Percentiles rank a stretch among this genome's conserved stretches.
phyloP scores from a whole-genome alignment of 2,329 filamentous ascomycete species.

The Colletotrichum sp. region DNA sequence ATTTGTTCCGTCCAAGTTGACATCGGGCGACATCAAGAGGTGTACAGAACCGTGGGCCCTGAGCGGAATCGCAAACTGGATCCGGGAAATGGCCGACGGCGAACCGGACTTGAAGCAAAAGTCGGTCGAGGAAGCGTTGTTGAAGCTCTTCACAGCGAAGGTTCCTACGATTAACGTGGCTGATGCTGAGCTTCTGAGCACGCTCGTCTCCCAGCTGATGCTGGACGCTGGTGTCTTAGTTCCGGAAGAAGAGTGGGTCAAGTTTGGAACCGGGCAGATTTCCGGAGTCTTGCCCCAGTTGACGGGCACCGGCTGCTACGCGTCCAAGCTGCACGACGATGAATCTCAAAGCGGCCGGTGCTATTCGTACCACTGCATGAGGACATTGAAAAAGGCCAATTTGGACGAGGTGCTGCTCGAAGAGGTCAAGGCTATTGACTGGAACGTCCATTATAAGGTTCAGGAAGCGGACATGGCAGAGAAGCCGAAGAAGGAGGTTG shows the following conservation, averaged over 20 bases:
- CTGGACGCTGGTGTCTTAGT: slow-evolving; percentile 78
- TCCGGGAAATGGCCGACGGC: slow-evolving; percentile 87
- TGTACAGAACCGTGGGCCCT: slow-evolving; percentile 93
- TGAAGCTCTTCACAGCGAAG: slow-evolving; percentile 90
- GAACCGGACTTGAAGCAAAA: slow-evolving; percentile 87
- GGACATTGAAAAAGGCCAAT: slow-evolving; percentile 94
- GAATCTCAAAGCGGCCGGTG: slow-evolving; percentile 74
- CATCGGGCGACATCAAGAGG: slow-evolving; percentile 78
- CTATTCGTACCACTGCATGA: slow-evolving; percentile 92
- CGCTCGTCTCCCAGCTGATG: slow-evolving; percentile 81
- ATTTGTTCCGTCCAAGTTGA: slow-evolving; percentile 86
- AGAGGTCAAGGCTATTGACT: slow-evolving; percentile 77
- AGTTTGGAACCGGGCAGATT: slow-evolving; percentile 80
- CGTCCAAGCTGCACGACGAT: slow-evolving; percentile 78
- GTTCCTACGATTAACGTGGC: slow-evolving; percentile 98
- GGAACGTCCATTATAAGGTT: slow-evolving; percentile 88
- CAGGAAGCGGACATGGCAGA: slow-evolving; percentile 76
- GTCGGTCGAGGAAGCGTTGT: slow-evolving; percentile 84
- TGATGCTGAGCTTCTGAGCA: slow-evolving; percentile 87
- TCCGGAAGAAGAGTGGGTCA: slow-evolving; percentile 96
- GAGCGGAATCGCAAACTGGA: slow-evolving; percentile 85
- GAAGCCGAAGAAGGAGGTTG: slow-evolving; percentile 83
- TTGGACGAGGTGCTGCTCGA: slow-evolving; percentile 75
- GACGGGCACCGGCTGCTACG: slow-evolving; percentile 90
- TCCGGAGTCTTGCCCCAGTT: slow-evolving; percentile 94